A percentile compares a stretch with the other conserved stretches of the same genome.
Evolutionary conservation across 306 rosid species (phyloP).

Genomic region (Abrus pulchellus): DNA sequence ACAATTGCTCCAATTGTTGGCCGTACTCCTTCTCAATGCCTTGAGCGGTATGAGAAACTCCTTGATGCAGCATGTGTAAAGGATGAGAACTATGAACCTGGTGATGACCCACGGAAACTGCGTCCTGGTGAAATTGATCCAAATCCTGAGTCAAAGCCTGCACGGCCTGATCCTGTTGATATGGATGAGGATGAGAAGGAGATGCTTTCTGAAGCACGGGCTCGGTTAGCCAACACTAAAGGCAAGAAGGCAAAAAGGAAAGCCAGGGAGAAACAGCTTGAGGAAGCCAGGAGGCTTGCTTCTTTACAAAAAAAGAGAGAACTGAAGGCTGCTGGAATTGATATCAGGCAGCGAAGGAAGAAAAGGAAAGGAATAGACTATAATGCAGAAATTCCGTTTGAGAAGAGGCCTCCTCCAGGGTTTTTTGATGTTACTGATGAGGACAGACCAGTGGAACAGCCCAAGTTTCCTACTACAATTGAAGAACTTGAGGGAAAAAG

Average conservation of each 20-base stretch:
- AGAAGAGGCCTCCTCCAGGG: slow-evolving; percentile 96
- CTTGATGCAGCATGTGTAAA: slow-evolving; percentile 96
- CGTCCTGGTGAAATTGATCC: slow-evolving; percentile 98
- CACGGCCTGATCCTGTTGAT: slow-evolving; percentile 96
- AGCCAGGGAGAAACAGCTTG: slow-evolving; percentile 97
- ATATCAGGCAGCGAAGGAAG: slow-evolving; percentile 84
- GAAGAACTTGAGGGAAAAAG: slow-evolving; percentile 96
- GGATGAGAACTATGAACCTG: slow-evolving; percentile 93
- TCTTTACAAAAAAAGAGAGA: slow-evolving; percentile 97
- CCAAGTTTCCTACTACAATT: slow-evolving; percentile 83
- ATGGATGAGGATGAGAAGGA: slow-evolving; percentile 99
- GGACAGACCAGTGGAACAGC: slow-evolving; percentile 80
- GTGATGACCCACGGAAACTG: slow-evolving; percentile 91
- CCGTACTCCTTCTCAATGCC: slow-evolving; percentile 93
- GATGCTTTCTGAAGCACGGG: slow-evolving; percentile 98
- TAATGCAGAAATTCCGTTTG: slow-evolving; percentile 92
- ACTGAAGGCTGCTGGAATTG: slow-evolving; percentile 95
- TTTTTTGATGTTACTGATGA: slow-evolving; percentile 86
- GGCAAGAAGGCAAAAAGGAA: slow-evolving; percentile 95
- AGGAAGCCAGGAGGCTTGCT: slow-evolving; percentile 97
- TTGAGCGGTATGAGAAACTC: slow-evolving; percentile 90
- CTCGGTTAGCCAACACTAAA: slow-evolving; percentile 92
- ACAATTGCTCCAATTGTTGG: slow-evolving; percentile 96
- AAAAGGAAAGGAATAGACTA: slow-evolving; percentile 94
- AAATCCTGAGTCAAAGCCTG: slow-evolving; percentile 94